Evolutionary conservation across 2,329 filamentous ascomycete genomes (phyloP), one percentile per base, ranked within the genome.

Genomic region (Diaporthe ampelina): DNA sequence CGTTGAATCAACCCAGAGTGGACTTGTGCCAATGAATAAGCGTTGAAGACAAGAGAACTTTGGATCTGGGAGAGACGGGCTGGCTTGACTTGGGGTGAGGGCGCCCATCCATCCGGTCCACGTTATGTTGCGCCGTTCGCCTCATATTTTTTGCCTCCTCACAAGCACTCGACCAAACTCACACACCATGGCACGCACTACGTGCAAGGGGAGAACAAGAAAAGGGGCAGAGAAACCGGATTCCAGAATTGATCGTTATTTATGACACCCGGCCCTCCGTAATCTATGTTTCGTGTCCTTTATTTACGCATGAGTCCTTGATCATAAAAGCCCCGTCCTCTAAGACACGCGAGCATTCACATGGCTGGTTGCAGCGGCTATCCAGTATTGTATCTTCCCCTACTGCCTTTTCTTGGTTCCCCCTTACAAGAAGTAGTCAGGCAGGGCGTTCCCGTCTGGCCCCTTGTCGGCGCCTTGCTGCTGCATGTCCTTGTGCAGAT

Each of bases 401-500:
- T 8, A 26, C n/a, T 52, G 5, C 4, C 24, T 26, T 17, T 7
- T 19, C 40, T 3, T 4, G 5, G 26, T 7, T 4, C 6, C 11
- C 35, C 63, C 77, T 86, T 86, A 94, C 83, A 94, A 86, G 83
- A 94, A 94, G 82, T 93, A 93, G 80, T 93, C 91, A 3, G 91
- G 94, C 80, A 97, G 82, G 81, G 88, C 86, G 71, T 85, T 91
- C 3, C 88, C 88, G 76, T 92, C 91, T 3, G 87, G 88, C n/a
- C 85, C 81, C 84, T 95, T 95, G 74, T 97, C 94, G 26, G 52
- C 48, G 13, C 67, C 32, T 45, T 75, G 90, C 65, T 75, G 90
- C 83, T 97, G 94, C 80, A 94, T 89, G 81, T 98, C 95, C 80
- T 97, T 94, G 82, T 97, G 94, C 78, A 93, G 86, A 82, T 98